Evolutionary conservation across 768 basidiomycete genomes (phyloP), one percentile per base, ranked within the genome.

Genomic region (Cystoderma amianthinum): DNA sequence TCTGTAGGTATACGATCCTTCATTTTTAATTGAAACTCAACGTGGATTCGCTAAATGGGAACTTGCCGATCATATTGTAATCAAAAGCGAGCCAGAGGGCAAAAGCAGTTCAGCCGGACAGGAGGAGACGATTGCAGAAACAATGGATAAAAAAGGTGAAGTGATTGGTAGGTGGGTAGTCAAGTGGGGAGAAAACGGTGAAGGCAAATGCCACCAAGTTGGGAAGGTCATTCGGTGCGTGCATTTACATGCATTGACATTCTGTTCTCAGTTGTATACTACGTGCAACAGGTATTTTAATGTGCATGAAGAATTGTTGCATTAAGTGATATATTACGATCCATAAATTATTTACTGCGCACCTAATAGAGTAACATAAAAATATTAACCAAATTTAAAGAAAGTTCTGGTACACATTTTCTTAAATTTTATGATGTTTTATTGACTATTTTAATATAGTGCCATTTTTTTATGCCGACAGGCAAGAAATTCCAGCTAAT

Each of bases 111-210:
- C 44, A 13, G 63, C 71, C 1, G 80, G 79, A 2, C 51, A 62
- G 43, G 80, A 87, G 50, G 87, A 91, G 60, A 88, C 88, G 1
- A 72, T 90, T 1, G 89, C 90, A 11, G 88, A 90, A 59, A 89
- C 85, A 2, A 48, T 68, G 32, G 74, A 82, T 48, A 57, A 64
- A 28, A 63, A 69, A 10, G 85, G 83, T 0, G 65, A 69, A 12
- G 61, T 87, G 11, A 38, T 85, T 6, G 89, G 89, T 17, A 64
- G 84, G 38, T 90, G 88, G 89, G 63, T 87, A 9, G 87, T 91
- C 1, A 70, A 65, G 37, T 91, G 88, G 86, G 77, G 68, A 12
- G 72, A 80, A 47, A 65, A 74, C 25, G 83, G 82, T 2, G 65
- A 67, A 38, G 85, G 85, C 15, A 67, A 56, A 2, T 90, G 86